Evolutionary conservation across 495 filamentous ascomycete genomes (phyloP), one percentile per base, ranked within the genome.

Genomic region (Podospora pseudoanserina): DNA sequence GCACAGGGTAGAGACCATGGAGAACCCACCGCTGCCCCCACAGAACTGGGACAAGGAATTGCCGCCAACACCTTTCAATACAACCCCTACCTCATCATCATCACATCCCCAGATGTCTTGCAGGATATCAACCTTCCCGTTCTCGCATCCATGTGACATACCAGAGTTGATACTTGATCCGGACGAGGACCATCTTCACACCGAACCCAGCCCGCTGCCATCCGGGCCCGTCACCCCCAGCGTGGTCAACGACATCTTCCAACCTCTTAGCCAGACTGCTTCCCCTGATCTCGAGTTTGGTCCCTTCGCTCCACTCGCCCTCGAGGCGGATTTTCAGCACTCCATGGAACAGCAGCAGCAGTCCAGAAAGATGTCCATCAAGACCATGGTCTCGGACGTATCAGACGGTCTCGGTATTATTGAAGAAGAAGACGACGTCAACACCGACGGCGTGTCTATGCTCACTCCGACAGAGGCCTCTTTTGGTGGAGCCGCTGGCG

Each of bases 101-200:
- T 63, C 54, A 57, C 59, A 60, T 9, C 28, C 60, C 16, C 28
- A 60, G n/a, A 71, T 68, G 70, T 68, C 67, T 32, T 71, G 70
- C 64, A 64, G 70, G 55, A 59, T 71, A 27, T 68, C 70, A 27
- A 60, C 53, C 6, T 66, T 68, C 20, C 70, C 70, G 20, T 71
- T 64, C 32, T 18, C 53, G 13, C 70, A 71, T 4, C 70, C 70
- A 32, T 66, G 63, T 60, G 70, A 71, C 6, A 53, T 71, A 15
- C 70, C 69, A 57, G 70, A 69, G 60, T 54, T 72, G 65, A 62
- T 74, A 56, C 60, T 59, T 5, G 72, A 71, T 56, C 61, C 60
- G 4, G 61, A 70, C 1, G 69, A 71, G 2, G 67, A 66, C 55
- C 55, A 15, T n/a, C 59, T 32, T 9, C 34, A 32, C 11, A n/a